Conservation (phyloP, 257 asterid genomes). For the Nemophila menziesii region DNA sequence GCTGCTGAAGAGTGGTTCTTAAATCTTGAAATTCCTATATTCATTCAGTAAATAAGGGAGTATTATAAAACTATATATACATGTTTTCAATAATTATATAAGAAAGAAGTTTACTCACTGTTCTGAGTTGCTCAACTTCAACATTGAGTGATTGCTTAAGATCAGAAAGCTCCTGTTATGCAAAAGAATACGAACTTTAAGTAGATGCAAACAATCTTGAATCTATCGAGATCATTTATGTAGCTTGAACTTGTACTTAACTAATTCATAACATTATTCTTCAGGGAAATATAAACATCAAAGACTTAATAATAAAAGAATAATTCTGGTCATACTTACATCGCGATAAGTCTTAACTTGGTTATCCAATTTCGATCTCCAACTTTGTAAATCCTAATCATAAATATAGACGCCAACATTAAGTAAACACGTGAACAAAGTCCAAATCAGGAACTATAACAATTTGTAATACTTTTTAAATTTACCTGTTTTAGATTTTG, state of each 20-base stretch:
- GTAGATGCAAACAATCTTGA: slow-evolving; percentile 3
- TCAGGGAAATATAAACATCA: background rate
- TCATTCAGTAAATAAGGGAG: slow-evolving; percentile 6
- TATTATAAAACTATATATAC: too few relatives aligned
- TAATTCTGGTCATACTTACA: slow-evolving; percentile 31
- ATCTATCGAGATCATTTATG: too few relatives aligned
- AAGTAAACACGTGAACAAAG: background rate
- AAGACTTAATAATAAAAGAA: background rate
- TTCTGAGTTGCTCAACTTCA: slow-evolving; percentile 84
- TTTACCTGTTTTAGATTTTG: slow-evolving; percentile 76
- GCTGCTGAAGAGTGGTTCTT: slow-evolving; percentile 81
- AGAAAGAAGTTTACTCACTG: slow-evolving; percentile 36
- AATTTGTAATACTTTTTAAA: slow-evolving; percentile 3
- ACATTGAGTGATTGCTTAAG: slow-evolving; percentile 59
- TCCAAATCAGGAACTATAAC: background rate
- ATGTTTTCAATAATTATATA: background rate
- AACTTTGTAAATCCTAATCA: slow-evolving; percentile 66
- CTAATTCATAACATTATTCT: background rate
- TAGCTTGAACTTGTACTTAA: background rate
- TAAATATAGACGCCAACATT: background rate
- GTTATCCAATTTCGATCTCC: slow-evolving; percentile 77
- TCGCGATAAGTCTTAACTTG: slow-evolving; percentile 74
- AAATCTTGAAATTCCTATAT: slow-evolving; percentile 81
- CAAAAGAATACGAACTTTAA: slow-evolving; percentile 8
- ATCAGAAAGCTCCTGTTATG: slow-evolving; percentile 82